Percentiles rank a stretch among this genome's conserved stretches.
These are phyloP conservation scores for Tagetes patula DNA, from an alignment of 129 eudicot species.

Conservation along the genomic window DNA sequence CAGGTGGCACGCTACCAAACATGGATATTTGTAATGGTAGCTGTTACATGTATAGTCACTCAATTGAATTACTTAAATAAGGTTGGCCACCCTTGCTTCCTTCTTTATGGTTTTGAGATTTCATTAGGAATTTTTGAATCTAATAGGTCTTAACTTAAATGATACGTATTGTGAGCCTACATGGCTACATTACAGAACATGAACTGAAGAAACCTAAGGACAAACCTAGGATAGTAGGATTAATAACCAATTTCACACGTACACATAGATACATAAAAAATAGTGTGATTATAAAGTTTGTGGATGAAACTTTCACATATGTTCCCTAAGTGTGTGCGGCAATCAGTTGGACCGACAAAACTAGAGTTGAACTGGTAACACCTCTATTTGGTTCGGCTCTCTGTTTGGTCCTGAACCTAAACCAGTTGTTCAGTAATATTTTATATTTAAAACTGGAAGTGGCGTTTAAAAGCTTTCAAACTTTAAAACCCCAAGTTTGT, in stretches of 20 bases:
- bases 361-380: background rate
- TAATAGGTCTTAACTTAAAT: background rate
- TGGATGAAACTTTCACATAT: background rate
- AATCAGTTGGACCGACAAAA: background rate
- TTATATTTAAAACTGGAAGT: background rate
- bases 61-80: constrained; percentile 76
- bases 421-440: background rate
- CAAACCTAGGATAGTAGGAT: background rate
- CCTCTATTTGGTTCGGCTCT: background rate
- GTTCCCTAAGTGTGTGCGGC: background rate
- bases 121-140: background rate
- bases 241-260: background rate
- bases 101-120: constrained; percentile 1
- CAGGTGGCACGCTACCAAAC: constrained; percentile 67
- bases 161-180: background rate
- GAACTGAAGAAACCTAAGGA: background rate
- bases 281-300: too few relatives aligned
- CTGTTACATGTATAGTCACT: constrained; percentile 61
- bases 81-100: constrained; percentile 38
- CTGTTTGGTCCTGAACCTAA: background rate
- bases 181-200: background rate
- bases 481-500: background rate
- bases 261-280: background rate
- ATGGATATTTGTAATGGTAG: constrained; percentile 79
- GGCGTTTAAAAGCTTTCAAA: background rate